Evolutionary conservation across 2,329 filamentous ascomycete genomes (phyloP), one percentile per base, ranked within the genome.

Genomic region (Fusarium anthophilum): DNA sequence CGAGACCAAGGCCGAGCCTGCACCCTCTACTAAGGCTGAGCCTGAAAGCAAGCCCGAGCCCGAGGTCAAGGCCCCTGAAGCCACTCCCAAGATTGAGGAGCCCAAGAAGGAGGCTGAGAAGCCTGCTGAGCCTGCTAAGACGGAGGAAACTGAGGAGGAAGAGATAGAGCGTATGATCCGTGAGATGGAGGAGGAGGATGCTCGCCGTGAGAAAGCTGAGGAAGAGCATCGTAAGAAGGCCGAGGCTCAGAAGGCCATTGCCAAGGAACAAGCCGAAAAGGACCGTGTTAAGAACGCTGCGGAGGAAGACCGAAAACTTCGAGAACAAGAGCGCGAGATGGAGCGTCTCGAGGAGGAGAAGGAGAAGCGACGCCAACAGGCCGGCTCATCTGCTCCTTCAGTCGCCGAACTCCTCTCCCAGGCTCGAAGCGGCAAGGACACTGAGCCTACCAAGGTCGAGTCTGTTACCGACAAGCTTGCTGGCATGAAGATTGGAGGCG

Each of bases 331-430:
- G 80, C 87, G 88, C 26, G 92, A 93, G 83, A 92, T 91, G 87
- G 91, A 92, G 78, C 90, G 90, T 69, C 84, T 93, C 3, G 93
- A 94, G 80, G 92, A 94, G 82, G 92, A 91, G 81, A 89, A 88
- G 76, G 91, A 91, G 80, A 87, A 86, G 63, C 88, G 87, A 79
- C 88, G 88, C 55, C 82, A 83, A 59, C 83, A 84, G 55, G 84
- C 81, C 14, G 85, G 83, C 48, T 86, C 87, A 75, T 78, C 70
- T 53, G 70, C 82, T 22, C 73, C 83, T 51, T 86, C 86, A 2
- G 84, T 90, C 28, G 84, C 86, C 6, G 91, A 93, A 24, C 81
- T 85, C 28, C 81, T 89, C 24, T 80, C 86, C 20, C 82, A 83
- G 71, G 77, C 81, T 75, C 69, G 81, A 76, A 63, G 80, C 80